phyloP scores from a whole-genome alignment of 2,329 filamentous ascomycete genomes.

The Lithohypha guttulata region DNA sequence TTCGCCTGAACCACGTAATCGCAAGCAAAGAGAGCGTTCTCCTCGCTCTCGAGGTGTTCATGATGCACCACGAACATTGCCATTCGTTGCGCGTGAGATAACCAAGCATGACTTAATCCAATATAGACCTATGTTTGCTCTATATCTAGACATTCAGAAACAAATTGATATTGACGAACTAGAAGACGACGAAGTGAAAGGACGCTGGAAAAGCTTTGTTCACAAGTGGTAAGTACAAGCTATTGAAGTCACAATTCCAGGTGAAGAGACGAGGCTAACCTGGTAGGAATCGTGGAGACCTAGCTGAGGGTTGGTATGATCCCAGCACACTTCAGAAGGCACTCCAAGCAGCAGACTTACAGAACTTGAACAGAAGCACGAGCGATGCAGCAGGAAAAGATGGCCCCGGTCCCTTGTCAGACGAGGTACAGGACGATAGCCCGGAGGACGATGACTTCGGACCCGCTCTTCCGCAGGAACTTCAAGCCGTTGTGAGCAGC shows the following conservation, averaged over 20 bases:
- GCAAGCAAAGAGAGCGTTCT: conserved; percentile 6
- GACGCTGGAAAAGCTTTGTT: conserved; percentile 88
- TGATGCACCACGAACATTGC: conserved; percentile 42
- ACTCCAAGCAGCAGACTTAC: conserved; percentile 19
- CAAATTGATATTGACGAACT: conserved; percentile 57
- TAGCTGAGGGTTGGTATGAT: conserved; percentile 90
- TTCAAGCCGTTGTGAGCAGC: conserved; percentile 18
- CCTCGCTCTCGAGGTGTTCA: too few species aligned
- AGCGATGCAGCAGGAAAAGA: conserved; percentile 18
- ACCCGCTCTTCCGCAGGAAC: conserved; percentile 35
- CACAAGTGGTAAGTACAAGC: conserved; percentile 62
- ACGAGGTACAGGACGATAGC: conserved; percentile 43
- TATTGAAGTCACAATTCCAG: neutral
- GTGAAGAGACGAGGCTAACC: conserved; percentile 14
- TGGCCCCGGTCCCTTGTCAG: conserved; percentile 36
- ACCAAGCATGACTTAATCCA: conserved; percentile 55
- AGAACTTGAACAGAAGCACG: conserved; percentile 8
- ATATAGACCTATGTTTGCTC: conserved; percentile 64
- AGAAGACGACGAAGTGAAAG: conserved; percentile 62
- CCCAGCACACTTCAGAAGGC: conserved; percentile 55
- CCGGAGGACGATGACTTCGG: conserved; percentile 59
- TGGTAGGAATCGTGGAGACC: conserved; percentile 66
- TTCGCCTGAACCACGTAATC: conserved; percentile 14
- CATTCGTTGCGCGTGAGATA: conserved; percentile 55
- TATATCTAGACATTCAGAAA: conserved; percentile 85